Conservation (phyloP, 176 grass and related monocot species). For the Hordeum vulgare region DNA sequence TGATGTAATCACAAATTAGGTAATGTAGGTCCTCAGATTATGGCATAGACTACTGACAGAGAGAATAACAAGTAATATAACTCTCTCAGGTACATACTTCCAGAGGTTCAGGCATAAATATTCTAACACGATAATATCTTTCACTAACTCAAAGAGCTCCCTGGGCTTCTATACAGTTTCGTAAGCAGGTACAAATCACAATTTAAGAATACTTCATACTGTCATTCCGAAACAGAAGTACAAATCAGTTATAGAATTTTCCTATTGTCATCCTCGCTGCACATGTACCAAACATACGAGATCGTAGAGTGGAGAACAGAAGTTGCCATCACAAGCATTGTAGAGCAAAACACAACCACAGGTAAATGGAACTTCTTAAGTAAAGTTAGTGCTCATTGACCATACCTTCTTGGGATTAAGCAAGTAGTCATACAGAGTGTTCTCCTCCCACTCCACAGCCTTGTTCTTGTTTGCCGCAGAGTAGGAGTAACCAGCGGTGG, state of each 20-base stretch:
- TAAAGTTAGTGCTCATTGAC: neutral
- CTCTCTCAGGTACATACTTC: neutral
- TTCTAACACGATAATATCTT: neutral
- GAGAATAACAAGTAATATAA: neutral
- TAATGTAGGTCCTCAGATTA: neutral
- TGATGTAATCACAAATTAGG: neutral
- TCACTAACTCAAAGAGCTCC: neutral
- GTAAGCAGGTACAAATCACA: neutral
- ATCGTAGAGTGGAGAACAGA: neutral
- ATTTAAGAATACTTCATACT: neutral
- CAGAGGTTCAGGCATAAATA: neutral
- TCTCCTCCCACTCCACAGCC: constrained; percentile 86
- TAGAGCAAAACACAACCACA: neutral
- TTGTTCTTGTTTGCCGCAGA: constrained; percentile 81
- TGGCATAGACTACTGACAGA: neutral
- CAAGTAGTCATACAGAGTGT: constrained; percentile 74
- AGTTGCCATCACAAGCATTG: neutral
- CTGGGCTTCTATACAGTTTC: neutral
- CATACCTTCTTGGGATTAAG: constrained; percentile 88
- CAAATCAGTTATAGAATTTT: neutral
- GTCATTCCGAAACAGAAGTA: neutral
- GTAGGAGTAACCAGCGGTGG: constrained; percentile 74
- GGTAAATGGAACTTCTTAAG: neutral
- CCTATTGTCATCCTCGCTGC: neutral
- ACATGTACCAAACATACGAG: neutral